Percentiles rank a stretch among this genome's conserved stretches.
phyloP scores from a whole-genome alignment of 2,329 filamentous ascomycete genomes.

The Monosporascus sp. region DNA sequence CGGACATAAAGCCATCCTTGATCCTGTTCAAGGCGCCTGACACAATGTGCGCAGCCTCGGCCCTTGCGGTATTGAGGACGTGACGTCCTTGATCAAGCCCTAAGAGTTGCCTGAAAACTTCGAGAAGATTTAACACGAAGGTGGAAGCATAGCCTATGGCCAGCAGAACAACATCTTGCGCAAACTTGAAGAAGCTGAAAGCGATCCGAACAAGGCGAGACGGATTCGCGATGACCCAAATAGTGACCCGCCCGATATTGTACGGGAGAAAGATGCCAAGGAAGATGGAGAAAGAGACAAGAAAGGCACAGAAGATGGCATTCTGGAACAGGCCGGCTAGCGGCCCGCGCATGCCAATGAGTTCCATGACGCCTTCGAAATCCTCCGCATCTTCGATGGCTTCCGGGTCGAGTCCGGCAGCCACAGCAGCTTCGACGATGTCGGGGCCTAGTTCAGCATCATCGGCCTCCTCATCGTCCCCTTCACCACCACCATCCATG shows the following conservation, averaged over 20 bases:
- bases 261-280: constrained; percentile 87
- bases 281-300: constrained; percentile 82
- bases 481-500: constrained; percentile 29
- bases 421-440: constrained; percentile 58
- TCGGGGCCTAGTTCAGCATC: constrained; percentile 46
- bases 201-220: constrained; percentile 67
- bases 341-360: constrained; percentile 93
- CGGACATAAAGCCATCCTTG: constrained; percentile 42
- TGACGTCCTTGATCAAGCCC: constrained; percentile 24
- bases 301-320: constrained; percentile 84
- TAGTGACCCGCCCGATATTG: constrained; percentile 77
- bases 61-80: constrained; percentile 14
- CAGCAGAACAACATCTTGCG: constrained; percentile 71
- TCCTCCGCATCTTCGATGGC: constrained; percentile 85
- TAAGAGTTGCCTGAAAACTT: constrained; percentile 30
- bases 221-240: constrained; percentile 76
- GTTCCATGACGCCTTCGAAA: constrained; percentile 90
- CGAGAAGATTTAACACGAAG: constrained; percentile 32
- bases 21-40: constrained; percentile 34
- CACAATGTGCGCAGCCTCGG: constrained; percentile 18
- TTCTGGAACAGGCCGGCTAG: constrained; percentile 89
- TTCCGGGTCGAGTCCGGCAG: constrained; percentile 66
- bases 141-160: constrained; percentile 50
- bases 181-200: constrained; percentile 68
- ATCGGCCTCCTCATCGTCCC: constrained; percentile 23